These are phyloP conservation scores for Acanthamoeba royreba DNA, from an alignment of 208 protist genomes.

Conservation along the genomic window DNA sequence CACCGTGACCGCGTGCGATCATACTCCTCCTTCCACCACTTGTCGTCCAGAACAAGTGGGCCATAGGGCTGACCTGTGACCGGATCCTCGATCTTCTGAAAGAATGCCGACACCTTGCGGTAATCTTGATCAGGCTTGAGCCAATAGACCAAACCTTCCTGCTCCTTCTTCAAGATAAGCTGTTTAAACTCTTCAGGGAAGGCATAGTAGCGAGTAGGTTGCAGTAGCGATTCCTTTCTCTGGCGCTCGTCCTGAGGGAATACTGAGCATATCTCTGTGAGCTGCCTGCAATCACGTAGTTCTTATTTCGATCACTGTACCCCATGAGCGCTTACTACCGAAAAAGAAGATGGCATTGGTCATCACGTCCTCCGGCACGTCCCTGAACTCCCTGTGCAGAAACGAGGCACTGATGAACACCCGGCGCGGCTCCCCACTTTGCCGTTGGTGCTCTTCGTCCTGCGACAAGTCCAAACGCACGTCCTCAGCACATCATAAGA, in stretches of 20 bases:
- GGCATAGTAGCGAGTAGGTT: conserved; percentile 10
- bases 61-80: background rate
- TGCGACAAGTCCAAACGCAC: background rate
- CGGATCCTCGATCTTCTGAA: background rate
- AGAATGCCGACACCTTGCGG: background rate
- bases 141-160: conserved; percentile 39
- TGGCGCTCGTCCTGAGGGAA: background rate
- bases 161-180: conserved; percentile 20
- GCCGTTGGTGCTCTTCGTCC: background rate
- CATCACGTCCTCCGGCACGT: background rate
- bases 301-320: background rate
- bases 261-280: background rate
- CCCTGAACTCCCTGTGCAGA: background rate
- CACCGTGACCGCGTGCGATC: background rate
- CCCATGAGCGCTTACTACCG: background rate
- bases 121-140: conserved; percentile 18
- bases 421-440: background rate
- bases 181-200: background rate
- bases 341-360: conserved; percentile 6
- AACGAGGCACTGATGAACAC: conserved; percentile 22
- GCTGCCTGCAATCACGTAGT: background rate
- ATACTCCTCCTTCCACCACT: conserved; percentile 1
- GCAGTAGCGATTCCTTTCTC: background rate
- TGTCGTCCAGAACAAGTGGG: conserved; percentile 10
- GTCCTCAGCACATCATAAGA: background rate